Base-by-base conservation (phyloP, 2,329 filamentous ascomycete genomes). In the Beauveria bassiana region DNA sequence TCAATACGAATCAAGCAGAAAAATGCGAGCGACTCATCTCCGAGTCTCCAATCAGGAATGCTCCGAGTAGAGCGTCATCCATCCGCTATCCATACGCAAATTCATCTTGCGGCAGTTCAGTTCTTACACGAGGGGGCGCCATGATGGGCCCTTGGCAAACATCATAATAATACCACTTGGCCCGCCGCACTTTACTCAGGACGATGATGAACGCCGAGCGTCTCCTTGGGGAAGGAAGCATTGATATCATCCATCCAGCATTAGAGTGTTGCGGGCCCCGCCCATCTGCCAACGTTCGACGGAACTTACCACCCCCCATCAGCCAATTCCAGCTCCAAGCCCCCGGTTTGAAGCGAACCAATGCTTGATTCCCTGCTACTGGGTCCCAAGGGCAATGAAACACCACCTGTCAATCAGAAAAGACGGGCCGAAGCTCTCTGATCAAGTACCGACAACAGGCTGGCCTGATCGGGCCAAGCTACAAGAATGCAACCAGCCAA, bases 341-440 rank as follows among this genome's bases (percentile, higher is more conserved):
- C 20, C 45, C 45, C 22, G 24, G 5, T 7, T 22, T 26, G 22
- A 38, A 34, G 26, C 43, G 10, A 28, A 26, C 43, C 26, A 47
- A 50, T 26, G 31, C 55, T 42, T 55, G 38, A 55, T 53, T 53
- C 12, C 38, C 8, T 45, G 24, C 38, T 4, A 10, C 24, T 42
- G 31, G 34, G 34, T 31, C 47, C 56, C 56, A 22, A 50, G 14
- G 20, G 26, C 49, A 26, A 2, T 53, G 38, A 46, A 50, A 53
- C 26, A 51, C 40, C 24, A 22, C 28, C 58, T 60, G 40, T 60
- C 58, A 40, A 20, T n/a, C 18, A 20, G 9, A 22, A 31, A 60
- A 52, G 49, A 60, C 57, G 57, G 57, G 47, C 57, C 58, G 58
- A 60, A 53, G 50, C 49, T 53, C 26, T 26, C 34, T 45, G 16